These are phyloP conservation scores for Saccharomycopsis vini DNA, from an alignment of 805 yeast species.

Conservation along the genomic window DNA sequence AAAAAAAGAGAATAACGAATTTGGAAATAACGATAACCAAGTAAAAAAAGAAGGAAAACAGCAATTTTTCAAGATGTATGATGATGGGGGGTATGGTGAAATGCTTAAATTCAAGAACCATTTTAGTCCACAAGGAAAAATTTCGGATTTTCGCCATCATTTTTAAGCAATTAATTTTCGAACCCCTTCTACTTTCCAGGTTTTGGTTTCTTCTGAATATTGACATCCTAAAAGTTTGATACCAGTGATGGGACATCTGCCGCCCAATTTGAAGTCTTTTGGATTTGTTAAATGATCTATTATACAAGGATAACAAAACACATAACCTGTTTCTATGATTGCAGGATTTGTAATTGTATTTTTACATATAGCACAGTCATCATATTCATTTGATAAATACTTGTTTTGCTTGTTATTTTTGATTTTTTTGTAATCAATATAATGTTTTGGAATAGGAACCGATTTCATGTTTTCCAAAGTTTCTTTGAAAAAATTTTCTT, in stretches of 20 bases:
- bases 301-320: constrained; percentile 83
- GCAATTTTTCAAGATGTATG: no score
- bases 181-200: constrained; percentile 69
- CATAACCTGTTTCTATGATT: constrained; percentile 83
- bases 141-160: no score
- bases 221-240: constrained; percentile 62
- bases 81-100: no score
- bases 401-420: neutral
- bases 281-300: constrained; percentile 46
- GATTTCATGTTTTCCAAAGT: constrained; percentile 3
- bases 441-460: constrained; percentile 12
- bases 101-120: no score
- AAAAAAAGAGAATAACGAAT: no score
- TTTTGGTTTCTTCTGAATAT: constrained; percentile 45
- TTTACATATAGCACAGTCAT: constrained; percentile 62
- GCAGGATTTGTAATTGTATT: constrained; percentile 67
- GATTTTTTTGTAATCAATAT: neutral
- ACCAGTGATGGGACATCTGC: constrained; percentile 80
- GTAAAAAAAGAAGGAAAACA: no score
- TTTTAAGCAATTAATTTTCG: constrained; percentile 58
- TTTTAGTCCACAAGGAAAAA: no score
- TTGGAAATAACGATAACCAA: no score
- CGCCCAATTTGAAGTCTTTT: constrained; percentile 41
- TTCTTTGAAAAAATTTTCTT: constrained; percentile 14
- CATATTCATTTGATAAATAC: constrained; percentile 10